Conservation (phyloP, 441 rosid species). For the Pelargonium fulgidum region DNA sequence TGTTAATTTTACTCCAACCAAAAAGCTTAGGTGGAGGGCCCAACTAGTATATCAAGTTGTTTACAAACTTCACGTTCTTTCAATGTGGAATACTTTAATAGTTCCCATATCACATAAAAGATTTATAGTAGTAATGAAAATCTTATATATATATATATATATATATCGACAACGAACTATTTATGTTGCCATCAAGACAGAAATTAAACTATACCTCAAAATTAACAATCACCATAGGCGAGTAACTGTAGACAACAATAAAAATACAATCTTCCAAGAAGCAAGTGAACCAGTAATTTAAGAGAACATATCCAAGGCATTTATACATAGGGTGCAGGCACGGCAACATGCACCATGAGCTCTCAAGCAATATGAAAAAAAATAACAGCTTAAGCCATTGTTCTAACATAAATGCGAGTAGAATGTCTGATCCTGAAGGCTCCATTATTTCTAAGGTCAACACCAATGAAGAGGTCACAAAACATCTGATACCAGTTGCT, state of each 20-base stretch:
- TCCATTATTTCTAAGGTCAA: neutral
- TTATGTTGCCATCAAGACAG: slow-evolving; percentile 1
- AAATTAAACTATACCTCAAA: neutral
- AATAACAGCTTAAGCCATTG: neutral
- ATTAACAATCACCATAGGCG: neutral
- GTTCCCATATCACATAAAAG: neutral
- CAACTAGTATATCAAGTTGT: no score
- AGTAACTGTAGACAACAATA: neutral
- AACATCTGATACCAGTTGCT: neutral
- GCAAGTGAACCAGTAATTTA: neutral
- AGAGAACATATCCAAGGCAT: no score
- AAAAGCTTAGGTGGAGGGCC: no score
- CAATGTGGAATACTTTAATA: no score
- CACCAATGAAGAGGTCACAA: neutral
- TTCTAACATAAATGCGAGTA: neutral
- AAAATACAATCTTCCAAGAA: neutral
- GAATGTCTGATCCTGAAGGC: neutral
- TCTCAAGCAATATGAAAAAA: neutral
- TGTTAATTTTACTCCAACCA: no score
- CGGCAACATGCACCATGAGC: neutral
- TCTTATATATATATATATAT: neutral
- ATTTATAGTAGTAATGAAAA: neutral
- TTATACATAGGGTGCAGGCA: neutral
- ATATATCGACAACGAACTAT: neutral
- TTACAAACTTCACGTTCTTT: no score